Base-by-base conservation (phyloP, 2,329 filamentous ascomycete genomes). In the Exophiala mesophila region DNA sequence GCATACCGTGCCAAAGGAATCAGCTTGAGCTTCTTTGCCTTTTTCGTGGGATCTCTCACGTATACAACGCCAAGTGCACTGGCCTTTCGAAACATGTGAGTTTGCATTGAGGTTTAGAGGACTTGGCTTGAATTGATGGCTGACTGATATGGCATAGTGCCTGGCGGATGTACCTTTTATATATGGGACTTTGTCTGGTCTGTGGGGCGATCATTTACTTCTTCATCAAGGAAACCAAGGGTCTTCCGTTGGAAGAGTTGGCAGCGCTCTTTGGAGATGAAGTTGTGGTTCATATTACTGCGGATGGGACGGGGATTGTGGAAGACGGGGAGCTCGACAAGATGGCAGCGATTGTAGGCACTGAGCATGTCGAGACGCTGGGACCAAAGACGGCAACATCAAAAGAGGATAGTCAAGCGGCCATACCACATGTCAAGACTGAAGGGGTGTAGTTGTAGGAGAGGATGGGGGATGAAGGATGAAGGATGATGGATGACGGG, bases 181-280 rank as follows among this genome's bases (percentile, higher is more conserved):
- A 21, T 47, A 34, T 21, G 17, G 12, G 16, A 10, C 35, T 38
- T n/a, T 24, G 17, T n/a, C n/a, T 38, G 16, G 18, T 38, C 9
- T 23, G 16, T n/a, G 35, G 21, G 4, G 21, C 18, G 5, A 38
- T 38, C 19, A 26, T 26, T n/a, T 38, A 38, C 28, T 37, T 46
- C 33, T 74, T 80, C 50, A 72, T 83, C 17, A 82, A 82, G 0
- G 82, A 86, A 64, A 86, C 82, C 7, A 85, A 85, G 66, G 81
- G 81, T 16, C 51, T 69, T 48, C 57, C 63, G 50, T 51, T 49
- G 26, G 47, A 49, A 31, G 36, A 46, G n/a, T 39, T 49, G 35
- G 47, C 39, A 21, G 34, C 20, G 8, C 23, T 49, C 6, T 49
- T 49, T 28, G 42, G 35, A 9, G 35, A 38, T 15, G 18, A 38